A percentile compares a stretch with the other conserved stretches of the same genome.
These are phyloP conservation scores for Bruguiera hainesii DNA, from an alignment of 441 rosid genomes.

Conservation along the genomic window DNA sequence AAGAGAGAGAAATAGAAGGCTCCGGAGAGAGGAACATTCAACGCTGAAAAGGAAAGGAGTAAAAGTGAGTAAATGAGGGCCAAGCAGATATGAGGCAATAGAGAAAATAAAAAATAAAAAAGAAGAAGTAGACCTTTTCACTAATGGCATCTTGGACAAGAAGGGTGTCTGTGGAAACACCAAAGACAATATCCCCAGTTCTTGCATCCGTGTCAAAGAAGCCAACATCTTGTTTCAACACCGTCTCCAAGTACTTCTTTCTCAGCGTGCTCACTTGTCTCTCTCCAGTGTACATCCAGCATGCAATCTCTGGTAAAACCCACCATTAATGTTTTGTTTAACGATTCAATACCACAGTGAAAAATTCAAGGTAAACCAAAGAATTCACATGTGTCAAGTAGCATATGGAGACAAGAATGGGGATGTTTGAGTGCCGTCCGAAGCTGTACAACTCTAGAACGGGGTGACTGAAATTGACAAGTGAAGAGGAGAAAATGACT, in stretches of 20 bases:
- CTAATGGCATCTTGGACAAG: conserved; percentile 99
- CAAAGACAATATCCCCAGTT: conserved; percentile 94
- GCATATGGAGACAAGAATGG: conserved; percentile 16
- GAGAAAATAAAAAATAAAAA: not conserved
- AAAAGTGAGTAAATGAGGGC: conserved; percentile 1
- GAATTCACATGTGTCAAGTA: not conserved
- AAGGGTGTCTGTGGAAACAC: conserved; percentile 95
- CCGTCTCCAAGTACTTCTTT: conserved; percentile 91
- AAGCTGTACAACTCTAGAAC: not conserved
- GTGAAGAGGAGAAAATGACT: conserved; percentile 15
- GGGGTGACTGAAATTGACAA: conserved; percentile 25
- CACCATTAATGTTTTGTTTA: conserved; percentile 3
- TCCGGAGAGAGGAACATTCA: not conserved
- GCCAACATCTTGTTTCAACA: conserved; percentile 92
- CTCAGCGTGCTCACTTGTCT: conserved; percentile 86
- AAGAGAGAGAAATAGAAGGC: not conserved
- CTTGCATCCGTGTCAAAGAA: conserved; percentile 98
- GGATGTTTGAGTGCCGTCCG: conserved; percentile 6
- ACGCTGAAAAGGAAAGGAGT: conserved; percentile 1
- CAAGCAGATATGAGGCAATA: not conserved
- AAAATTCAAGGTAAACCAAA: not conserved
- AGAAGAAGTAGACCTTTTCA: conserved; percentile 57
- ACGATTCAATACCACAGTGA: not conserved
- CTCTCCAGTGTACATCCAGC: conserved; percentile 99
- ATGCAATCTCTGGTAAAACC: conserved; percentile 62